phyloP scores from a whole-genome alignment of 164 flowering plant genomes.

The Nelumbo lutea region DNA sequence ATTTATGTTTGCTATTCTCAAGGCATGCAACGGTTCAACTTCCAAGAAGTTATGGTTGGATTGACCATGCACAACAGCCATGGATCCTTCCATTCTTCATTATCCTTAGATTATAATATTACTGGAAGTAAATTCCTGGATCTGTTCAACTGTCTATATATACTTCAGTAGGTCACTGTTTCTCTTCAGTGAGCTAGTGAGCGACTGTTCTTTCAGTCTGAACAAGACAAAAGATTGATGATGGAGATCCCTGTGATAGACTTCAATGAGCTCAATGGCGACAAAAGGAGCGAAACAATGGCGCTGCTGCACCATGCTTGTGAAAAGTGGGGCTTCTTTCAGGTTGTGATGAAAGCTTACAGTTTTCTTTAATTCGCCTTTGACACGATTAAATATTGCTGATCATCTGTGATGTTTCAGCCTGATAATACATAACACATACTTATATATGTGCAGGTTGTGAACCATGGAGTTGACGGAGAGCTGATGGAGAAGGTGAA shows the following conservation, averaged over 20 bases:
- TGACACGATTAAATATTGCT: too few relatives aligned
- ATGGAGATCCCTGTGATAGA: conserved; percentile 67
- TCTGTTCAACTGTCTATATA: conserved; percentile 13
- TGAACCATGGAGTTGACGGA: conserved; percentile 61
- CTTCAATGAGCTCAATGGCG: conserved; percentile 44
- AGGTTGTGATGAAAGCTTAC: conserved; percentile 23
- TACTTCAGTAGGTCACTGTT: background rate
- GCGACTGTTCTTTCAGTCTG: background rate
- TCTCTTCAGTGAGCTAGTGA: background rate
- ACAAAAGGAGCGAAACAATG: conserved; percentile 49
- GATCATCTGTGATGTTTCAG: background rate
- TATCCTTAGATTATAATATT: conserved; percentile 1
- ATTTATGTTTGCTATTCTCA: conserved; percentile 9
- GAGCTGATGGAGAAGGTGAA: conserved; percentile 62
- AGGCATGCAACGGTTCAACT: conserved; percentile 13
- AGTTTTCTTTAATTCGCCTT: background rate
- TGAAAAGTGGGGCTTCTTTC: conserved; percentile 72
- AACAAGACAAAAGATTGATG: background rate
- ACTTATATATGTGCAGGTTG: conserved; percentile 37
- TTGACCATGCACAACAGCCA: background rate
- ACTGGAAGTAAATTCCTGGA: background rate
- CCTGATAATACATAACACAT: background rate
- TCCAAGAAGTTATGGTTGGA: background rate
- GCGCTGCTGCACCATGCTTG: conserved; percentile 61
- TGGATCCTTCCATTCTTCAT: conserved; percentile 6